phyloP scores from a whole-genome alignment of 768 basidiomycete species.

The Mycena metata region DNA sequence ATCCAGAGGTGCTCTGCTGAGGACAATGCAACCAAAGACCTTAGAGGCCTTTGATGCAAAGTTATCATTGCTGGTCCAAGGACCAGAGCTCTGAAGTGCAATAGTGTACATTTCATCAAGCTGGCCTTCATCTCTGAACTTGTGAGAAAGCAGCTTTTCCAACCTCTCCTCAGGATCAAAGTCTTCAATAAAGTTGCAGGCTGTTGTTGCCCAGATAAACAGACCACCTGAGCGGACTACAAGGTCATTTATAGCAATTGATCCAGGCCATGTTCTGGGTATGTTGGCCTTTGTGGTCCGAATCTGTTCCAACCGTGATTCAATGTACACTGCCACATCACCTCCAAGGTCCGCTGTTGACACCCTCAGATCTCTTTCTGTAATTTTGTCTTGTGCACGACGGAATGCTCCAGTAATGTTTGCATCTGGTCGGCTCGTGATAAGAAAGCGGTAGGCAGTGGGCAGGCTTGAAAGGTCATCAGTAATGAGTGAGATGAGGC shows the following conservation, averaged over 20 bases:
- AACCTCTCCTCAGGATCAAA: neutral
- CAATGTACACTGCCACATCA: no score
- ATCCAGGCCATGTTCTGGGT: constrained; percentile 35
- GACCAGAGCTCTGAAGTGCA: neutral
- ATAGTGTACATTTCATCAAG: neutral
- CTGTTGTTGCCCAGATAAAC: constrained; percentile 45
- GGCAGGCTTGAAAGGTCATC: constrained; percentile 28
- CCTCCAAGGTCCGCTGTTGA: no score
- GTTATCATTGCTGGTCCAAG: neutral
- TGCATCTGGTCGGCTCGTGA: constrained; percentile 38
- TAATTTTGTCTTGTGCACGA: no score
- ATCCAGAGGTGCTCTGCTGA: neutral
- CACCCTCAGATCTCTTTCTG: no score
- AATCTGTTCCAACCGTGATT: neutral
- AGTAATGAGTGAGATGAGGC: constrained; percentile 31
- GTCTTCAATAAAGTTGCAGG: constrained; percentile 36
- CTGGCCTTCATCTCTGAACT: neutral
- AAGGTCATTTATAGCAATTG: constrained; percentile 18
- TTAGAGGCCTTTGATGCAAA: neutral
- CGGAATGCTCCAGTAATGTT: constrained; percentile 26
- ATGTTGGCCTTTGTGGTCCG: neutral
- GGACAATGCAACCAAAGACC: neutral
- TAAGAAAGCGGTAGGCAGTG: constrained; percentile 37
- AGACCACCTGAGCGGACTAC: constrained; percentile 32
- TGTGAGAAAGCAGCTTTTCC: neutral